Percentiles rank a stretch among this genome's conserved stretches.
Conservation (phyloP, 306 rosid genomes). For the Begonia peltatifolia region DNA sequence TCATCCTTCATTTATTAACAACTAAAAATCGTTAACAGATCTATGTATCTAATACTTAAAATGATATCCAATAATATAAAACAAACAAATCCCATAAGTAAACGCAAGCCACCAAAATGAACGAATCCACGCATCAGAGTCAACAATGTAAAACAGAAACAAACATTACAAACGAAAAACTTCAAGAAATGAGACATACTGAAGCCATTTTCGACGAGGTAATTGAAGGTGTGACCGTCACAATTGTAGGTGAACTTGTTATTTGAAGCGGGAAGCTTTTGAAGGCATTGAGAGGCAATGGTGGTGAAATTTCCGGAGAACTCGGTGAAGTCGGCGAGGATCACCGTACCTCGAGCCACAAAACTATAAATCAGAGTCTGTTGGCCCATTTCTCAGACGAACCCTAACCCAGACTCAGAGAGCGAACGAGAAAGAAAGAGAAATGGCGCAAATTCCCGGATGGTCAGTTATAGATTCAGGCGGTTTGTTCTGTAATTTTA, state of each 20-base stretch:
- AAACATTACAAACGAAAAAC: not conserved
- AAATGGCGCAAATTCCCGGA: not conserved
- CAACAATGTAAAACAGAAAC: not conserved
- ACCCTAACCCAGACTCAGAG: not conserved
- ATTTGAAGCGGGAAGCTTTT: conserved; percentile 7
- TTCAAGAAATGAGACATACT: not conserved
- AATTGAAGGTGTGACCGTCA: conserved; percentile 12
- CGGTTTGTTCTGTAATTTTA: too few species aligned
- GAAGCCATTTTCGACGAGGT: conserved; percentile 9
- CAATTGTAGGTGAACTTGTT: conserved; percentile 7
- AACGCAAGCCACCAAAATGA: too few species aligned
- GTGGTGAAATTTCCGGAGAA: conserved; percentile 3
- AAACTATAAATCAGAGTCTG: conserved; percentile 8
- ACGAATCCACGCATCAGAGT: too few species aligned
- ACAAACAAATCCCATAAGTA: not conserved
- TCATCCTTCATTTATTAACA: too few species aligned
- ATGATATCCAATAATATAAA: not conserved
- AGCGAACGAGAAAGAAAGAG: not conserved
- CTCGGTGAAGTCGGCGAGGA: conserved; percentile 6
- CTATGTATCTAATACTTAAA: too few species aligned
- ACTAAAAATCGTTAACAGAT: too few species aligned
- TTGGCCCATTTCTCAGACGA: conserved; percentile 2
- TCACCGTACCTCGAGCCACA: conserved; percentile 13
- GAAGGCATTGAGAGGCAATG: conserved; percentile 7
- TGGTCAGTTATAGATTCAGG: too few species aligned